These are phyloP conservation scores for Yamadazyma friedrichii DNA, from an alignment of 1,139 yeast genomes.

Conservation along the genomic window DNA sequence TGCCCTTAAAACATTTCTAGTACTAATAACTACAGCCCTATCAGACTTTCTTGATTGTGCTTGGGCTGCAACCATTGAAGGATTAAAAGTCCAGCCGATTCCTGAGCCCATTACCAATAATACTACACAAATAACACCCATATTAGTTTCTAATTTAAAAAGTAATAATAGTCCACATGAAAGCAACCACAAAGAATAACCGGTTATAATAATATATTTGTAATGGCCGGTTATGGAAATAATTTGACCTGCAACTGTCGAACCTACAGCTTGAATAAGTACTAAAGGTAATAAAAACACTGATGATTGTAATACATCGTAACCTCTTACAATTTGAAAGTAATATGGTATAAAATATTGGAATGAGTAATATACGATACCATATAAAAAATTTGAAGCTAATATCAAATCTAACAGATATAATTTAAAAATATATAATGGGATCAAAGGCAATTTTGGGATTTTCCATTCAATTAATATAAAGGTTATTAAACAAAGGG, in stretches of 20 bases:
- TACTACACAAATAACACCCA: constrained; percentile 34
- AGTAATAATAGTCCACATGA: constrained; percentile 38
- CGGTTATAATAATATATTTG: constrained; percentile 37
- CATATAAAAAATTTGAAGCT: constrained; percentile 46
- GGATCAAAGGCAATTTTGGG: constrained; percentile 56
- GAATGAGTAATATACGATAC: constrained; percentile 46
- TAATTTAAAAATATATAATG: constrained; percentile 45
- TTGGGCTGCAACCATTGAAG: constrained; percentile 53
- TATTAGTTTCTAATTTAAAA: constrained; percentile 28
- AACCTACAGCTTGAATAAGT: constrained; percentile 35
- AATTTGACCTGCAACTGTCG: constrained; percentile 43
- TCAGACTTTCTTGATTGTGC: constrained; percentile 51
- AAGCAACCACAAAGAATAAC: constrained; percentile 44
- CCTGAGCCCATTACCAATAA: constrained; percentile 49
- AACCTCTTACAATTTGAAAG: constrained; percentile 47
- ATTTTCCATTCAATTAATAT: constrained; percentile 48
- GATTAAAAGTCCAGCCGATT: constrained; percentile 29
- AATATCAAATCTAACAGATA: constrained; percentile 41
- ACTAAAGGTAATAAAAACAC: constrained; percentile 44
- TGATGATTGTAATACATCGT: constrained; percentile 36
- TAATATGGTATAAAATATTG: constrained; percentile 51
- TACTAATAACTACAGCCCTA: constrained; percentile 55
- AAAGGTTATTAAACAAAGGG: constrained; percentile 37
- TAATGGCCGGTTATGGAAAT: constrained; percentile 45
- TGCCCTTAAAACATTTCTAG: constrained; percentile 51